phyloP scores from a whole-genome alignment of 2,329 filamentous ascomycete genomes.

The Phaeosphaeria sp. region DNA sequence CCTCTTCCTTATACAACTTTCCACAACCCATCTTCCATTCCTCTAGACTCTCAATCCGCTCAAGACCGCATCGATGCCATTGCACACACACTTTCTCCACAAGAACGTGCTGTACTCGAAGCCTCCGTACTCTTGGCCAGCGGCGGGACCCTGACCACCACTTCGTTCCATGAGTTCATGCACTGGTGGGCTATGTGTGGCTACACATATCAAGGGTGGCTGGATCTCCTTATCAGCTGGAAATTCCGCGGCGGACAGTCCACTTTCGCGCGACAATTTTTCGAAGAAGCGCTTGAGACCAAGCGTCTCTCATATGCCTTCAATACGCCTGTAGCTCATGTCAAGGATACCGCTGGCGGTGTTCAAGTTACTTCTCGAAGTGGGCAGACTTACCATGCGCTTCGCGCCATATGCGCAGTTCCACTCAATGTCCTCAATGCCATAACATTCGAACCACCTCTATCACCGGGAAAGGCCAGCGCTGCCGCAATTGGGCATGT shows the following conservation, averaged over 20 bases:
- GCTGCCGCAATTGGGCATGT: constrained; percentile 52
- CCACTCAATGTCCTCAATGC: constrained; percentile 54
- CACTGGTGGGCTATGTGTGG: constrained; percentile 51
- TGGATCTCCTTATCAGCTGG: constrained; percentile 50
- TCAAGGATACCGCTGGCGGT: constrained; percentile 33
- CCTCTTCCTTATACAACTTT: constrained; percentile 50
- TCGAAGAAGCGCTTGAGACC: constrained; percentile 51
- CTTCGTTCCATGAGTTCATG: constrained; percentile 56
- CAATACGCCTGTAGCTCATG: constrained; percentile 44
- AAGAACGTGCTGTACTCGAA: constrained; percentile 52
- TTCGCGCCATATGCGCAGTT: constrained; percentile 51
- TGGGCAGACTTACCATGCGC: constrained; percentile 32
- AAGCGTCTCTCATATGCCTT: constrained; percentile 53
- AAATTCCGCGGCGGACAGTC: constrained; percentile 51
- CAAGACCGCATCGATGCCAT: constrained; percentile 54
- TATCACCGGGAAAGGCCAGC: constrained; percentile 43
- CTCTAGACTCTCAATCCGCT: constrained; percentile 36
- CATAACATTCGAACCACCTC: constrained; percentile 51
- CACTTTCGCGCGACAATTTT: constrained; percentile 55
- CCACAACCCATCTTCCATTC: constrained; percentile 9
- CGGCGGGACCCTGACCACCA: constrained; percentile 52
- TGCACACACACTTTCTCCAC: constrained; percentile 44
- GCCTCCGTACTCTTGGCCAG: constrained; percentile 53
- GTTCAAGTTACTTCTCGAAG: constrained; percentile 46
- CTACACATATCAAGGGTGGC: constrained; percentile 45